These are phyloP conservation scores for Talaromyces rugulosus DNA, from an alignment of 2,329 filamentous ascomycete genomes.

Conservation along the genomic window DNA sequence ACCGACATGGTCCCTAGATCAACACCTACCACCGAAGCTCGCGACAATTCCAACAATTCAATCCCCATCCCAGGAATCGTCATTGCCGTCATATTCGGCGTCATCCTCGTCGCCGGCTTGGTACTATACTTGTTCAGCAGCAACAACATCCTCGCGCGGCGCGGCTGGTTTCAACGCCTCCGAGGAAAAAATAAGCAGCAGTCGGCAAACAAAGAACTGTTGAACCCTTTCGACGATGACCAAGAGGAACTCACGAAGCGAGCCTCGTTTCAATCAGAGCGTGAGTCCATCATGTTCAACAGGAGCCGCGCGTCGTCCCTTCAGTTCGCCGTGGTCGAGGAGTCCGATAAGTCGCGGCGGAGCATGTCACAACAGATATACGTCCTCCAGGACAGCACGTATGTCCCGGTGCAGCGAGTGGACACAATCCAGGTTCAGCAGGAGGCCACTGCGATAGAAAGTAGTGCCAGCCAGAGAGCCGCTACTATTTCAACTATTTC, in stretches of 20 bases:
- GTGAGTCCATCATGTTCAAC: slow-evolving; percentile 27
- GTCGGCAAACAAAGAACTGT: background rate
- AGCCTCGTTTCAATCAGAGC: slow-evolving; percentile 18
- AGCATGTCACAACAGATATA: slow-evolving; percentile 10
- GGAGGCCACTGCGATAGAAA: background rate
- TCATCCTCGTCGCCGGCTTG: background rate
- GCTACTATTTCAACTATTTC: slow-evolving; percentile 4
- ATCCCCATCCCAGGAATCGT: slow-evolving; percentile 8
- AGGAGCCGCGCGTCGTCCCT: slow-evolving; percentile 22
- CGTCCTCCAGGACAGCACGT: slow-evolving; percentile 6
- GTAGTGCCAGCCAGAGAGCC: background rate
- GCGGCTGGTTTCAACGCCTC: slow-evolving; percentile 10
- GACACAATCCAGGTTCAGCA: slow-evolving; percentile 3
- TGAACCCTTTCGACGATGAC: slow-evolving; percentile 4
- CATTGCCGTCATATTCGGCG: slow-evolving; percentile 2
- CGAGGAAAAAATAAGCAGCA: background rate
- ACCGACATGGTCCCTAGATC: background rate
- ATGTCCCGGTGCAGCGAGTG: slow-evolving; percentile 9
- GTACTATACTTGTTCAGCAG: slow-evolving; percentile 6
- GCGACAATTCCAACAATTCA: background rate
- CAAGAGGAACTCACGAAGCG: slow-evolving; percentile 9
- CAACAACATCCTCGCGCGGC: slow-evolving; percentile 11
- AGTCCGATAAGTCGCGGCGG: slow-evolving; percentile 3
- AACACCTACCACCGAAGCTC: background rate
- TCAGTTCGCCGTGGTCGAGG: slow-evolving; percentile 20